Evolutionary conservation across 1,139 yeast species (phyloP), one percentile per base, ranked within the genome.

Genomic region (Lodderomyces oxycetoniae): DNA sequence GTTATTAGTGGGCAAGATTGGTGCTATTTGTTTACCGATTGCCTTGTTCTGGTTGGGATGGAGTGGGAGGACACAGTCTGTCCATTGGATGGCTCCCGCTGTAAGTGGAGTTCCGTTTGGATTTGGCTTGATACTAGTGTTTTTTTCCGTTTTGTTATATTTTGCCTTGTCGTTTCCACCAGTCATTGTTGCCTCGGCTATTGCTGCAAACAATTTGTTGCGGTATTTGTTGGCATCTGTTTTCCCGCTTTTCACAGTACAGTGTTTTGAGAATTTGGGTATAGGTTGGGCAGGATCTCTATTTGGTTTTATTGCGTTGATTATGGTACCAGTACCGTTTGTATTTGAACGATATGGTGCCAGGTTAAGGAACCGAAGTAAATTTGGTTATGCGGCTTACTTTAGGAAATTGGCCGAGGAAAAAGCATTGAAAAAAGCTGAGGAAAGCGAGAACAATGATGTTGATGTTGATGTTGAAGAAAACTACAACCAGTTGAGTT

Each of bases 31-130:
- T 16, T 61, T 84, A 41, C 89, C 89, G 12, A 63, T 78, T 30
- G 71, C 86, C 0, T 64, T 84, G 39, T 84, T 85, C 57, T 84
- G 93, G 93, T 66, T 83, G 40, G 94, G 82, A 10, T 84, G 94
- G 94, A 71, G 89, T 3, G 74, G 86, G 5, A 71, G 74, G 49
- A 30, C 30, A 5, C 32, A 35, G 4, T 42, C 50, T 2, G 42
- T 83, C 20, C 93, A 84, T 55, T 86, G 93, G 93, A 77, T 83
- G 63, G 82, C 77, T 11, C 88, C 94, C 9, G 67, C 79, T 29
- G 74, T 83, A 21, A 78, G 91, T 1, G 88, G 87, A 43, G 69
- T 77, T 26, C 81, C 88, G 26, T 83, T 83, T 51, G 89, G 91
- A 1, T 79, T 79, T 50, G 86, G 91, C 2, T 65, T 81, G 41